Conservation (phyloP, 495 filamentous ascomycete genomes). For the Aspergillus cavernicola region DNA sequence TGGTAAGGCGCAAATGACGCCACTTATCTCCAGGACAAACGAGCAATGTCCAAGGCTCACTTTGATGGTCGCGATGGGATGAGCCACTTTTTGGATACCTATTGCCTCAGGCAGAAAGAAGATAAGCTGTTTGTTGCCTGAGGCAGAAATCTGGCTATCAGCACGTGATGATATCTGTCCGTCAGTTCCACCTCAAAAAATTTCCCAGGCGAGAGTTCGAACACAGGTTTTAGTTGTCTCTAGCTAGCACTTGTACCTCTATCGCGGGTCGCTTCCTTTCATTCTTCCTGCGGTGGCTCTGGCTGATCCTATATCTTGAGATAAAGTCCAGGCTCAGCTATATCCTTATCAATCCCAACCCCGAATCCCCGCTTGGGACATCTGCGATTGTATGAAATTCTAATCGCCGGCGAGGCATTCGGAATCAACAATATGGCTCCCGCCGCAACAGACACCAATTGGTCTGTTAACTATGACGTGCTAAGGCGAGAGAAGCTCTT, state of each 20-base stretch:
- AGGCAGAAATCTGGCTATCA: conserved; percentile 31
- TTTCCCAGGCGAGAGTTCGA: conserved; percentile 32
- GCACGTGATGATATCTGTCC: conserved; percentile 46
- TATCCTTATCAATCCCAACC: neutral
- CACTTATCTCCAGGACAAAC: neutral
- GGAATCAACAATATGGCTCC: conserved; percentile 37
- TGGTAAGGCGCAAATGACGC: conserved; percentile 3
- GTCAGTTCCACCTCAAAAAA: conserved; percentile 46
- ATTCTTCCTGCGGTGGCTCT: neutral
- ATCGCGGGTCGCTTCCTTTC: conserved; percentile 21
- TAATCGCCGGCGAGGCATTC: neutral
- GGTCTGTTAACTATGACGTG: conserved; percentile 80
- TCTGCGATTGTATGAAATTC: conserved; percentile 8
- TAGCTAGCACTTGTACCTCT: conserved; percentile 22
- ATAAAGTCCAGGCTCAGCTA: neutral
- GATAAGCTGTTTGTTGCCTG: conserved; percentile 8
- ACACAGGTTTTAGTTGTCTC: conserved; percentile 22
- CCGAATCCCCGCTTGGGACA: neutral
- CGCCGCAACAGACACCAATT: conserved; percentile 62
- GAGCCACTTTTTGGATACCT: no score
- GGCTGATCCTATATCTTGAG: neutral
- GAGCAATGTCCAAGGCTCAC: no score
- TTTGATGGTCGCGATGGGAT: no score
- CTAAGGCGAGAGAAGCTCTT: conserved; percentile 82
- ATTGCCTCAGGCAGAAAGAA: no score